These are phyloP conservation scores for Macrolepiota dolichaula DNA, from an alignment of 768 basidiomycete species.

Conservation along the genomic window DNA sequence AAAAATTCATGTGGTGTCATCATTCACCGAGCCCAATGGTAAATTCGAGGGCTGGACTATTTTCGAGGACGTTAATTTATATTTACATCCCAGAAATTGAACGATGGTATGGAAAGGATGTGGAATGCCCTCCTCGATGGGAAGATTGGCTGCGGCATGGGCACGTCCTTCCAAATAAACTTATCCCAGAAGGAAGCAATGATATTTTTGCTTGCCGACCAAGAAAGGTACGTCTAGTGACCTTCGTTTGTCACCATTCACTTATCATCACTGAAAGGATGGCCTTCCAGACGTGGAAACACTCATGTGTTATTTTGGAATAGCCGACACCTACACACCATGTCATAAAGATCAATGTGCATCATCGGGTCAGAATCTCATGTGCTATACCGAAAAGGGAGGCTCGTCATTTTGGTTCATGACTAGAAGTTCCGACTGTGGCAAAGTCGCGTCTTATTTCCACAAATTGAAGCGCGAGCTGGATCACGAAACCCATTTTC, in stretches of 20 bases:
- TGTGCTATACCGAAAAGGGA: slow-evolving; percentile 73
- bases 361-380: slow-evolving; percentile 82
- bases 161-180: slow-evolving; percentile 44
- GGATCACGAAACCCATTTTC: slow-evolving; percentile 70
- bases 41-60: slow-evolving; percentile 6
- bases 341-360: slow-evolving; percentile 85
- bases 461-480: slow-evolving; percentile 51
- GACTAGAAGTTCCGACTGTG: slow-evolving; percentile 60
- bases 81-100: slow-evolving; percentile 40
- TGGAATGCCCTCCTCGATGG: slow-evolving; percentile 66
- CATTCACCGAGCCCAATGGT: slow-evolving; percentile 38
- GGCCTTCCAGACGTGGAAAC: slow-evolving; percentile 52
- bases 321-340: slow-evolving; percentile 81
- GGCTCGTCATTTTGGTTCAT: slow-evolving; percentile 88
- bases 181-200: slow-evolving; percentile 50
- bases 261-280: not conserved
- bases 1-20: slow-evolving; percentile 31
- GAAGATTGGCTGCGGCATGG: slow-evolving; percentile 50
- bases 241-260: not conserved
- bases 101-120: slow-evolving; percentile 77
- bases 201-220: slow-evolving; percentile 62
- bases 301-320: slow-evolving; percentile 82
- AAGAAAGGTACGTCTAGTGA: slow-evolving; percentile 36
- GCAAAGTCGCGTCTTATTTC: slow-evolving; percentile 57
- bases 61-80: not conserved